Base-by-base conservation (phyloP, 345 rosid species). In the Populus simonii region DNA sequence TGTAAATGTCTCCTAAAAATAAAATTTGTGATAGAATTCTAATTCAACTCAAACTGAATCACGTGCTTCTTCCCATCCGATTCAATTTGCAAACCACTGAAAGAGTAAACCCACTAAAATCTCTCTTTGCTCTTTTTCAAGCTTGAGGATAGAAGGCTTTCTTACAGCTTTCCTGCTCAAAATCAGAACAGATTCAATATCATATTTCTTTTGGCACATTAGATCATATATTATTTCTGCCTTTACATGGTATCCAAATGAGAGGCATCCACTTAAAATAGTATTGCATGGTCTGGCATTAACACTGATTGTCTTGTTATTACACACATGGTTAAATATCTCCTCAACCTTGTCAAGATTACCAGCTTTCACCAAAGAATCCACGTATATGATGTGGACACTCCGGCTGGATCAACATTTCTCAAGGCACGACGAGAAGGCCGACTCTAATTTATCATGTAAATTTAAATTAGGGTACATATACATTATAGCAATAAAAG, bases 41-140 rank as follows among this genome's bases (percentile, higher is more conserved):
- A 90, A 73, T 79, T 86, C 78, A 95, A 91, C 73, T 86, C 90
- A 31, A 96, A 92, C 25, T 33, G 82, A 71, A 93, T 80, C 84
- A 81, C 84, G 85, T 90, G 90, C 17, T 71, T 89, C 86, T 84
- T 91, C 84, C 87, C 94, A 80, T 88, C 94, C 12, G 90, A 87
- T 69, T 85, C 92, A 6, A 93, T 86, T 76, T 43, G 82, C 87
- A 95, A 79, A 74, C 99, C 97, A 73, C 97, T 98, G 85, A 93
- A 80, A 33, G 55, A 95, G 83, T 85, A 95, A 88, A 70, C 99
- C 99, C 31, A 95, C 88, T 72, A 95, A 80, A 72, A 88, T 85
- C 83, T 95, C 97, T 66, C 98, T 86, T 45, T 95, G 97, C 27
- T 91, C 96, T 87, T 85, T 85, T 83, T 92, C 92, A 78, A 95